These are phyloP conservation scores for Vigna mungo DNA, from an alignment of 306 rosid species.

Conservation along the genomic window DNA sequence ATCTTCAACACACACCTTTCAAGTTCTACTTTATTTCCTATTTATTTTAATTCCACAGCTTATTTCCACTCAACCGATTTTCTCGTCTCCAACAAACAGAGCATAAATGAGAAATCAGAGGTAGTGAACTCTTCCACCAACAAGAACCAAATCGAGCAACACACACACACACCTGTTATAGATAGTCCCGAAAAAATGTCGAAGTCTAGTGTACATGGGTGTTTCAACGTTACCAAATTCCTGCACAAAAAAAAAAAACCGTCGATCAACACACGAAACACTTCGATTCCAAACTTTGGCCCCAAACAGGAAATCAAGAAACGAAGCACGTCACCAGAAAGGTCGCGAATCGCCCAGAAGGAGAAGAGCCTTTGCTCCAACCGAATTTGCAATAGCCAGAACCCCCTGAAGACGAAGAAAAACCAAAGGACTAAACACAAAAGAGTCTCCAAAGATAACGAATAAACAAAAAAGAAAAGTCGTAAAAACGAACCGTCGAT, in stretches of 20 bases:
- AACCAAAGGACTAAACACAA: neutral
- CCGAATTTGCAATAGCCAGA: constrained; percentile 92
- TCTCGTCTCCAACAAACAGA: too few relatives aligned
- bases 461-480: neutral
- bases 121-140: neutral
- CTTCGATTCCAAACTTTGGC: neutral
- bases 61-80: too few relatives aligned
- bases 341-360: constrained; percentile 68
- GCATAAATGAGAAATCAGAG: too few relatives aligned
- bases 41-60: too few relatives aligned
- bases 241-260: constrained; percentile 42
- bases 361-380: constrained; percentile 59
- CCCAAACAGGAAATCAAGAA: neutral
- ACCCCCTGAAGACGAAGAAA: constrained; percentile 60
- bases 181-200: constrained; percentile 64
- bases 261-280: neutral
- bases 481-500: constrained; percentile 65
- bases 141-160: constrained; percentile 2
- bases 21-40: too few relatives aligned
- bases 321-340: constrained; percentile 56
- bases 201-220: constrained; percentile 75
- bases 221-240: constrained; percentile 85
- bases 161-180: constrained; percentile 60
- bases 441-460: neutral
- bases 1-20: too few relatives aligned